Evolutionary conservation across 306 rosid genomes (phyloP).

Genomic region (Vigna reflexopilosa): DNA sequence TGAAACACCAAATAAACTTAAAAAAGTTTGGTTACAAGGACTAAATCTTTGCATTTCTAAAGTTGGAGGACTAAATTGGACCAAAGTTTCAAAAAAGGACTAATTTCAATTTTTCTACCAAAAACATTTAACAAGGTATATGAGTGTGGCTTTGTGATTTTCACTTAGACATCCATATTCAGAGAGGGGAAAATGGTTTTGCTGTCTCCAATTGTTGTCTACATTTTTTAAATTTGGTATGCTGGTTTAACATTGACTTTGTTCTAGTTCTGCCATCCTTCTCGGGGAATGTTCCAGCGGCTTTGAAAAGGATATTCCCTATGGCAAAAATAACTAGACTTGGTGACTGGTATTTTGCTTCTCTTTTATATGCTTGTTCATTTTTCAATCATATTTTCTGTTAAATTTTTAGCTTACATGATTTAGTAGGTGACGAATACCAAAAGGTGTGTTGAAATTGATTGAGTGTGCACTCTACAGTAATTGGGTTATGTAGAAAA

Average conservation of each 20-base stretch:
- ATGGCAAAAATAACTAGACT: slow-evolving; percentile 91
- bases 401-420: slow-evolving; percentile 8
- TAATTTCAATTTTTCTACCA: no score
- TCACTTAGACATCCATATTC: slow-evolving; percentile 22
- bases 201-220: slow-evolving; percentile 19
- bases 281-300: slow-evolving; percentile 93
- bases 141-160: background rate
- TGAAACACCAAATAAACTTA: no score
- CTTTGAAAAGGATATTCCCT: slow-evolving; percentile 73
- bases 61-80: no score
- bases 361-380: slow-evolving; percentile 30
- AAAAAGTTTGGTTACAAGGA: no score
- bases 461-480: no score
- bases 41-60: no score
- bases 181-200: slow-evolving; percentile 23
- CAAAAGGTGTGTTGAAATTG: no score
- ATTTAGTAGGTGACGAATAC: background rate
- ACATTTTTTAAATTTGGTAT: slow-evolving; percentile 26
- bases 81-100: no score
- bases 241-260: slow-evolving; percentile 36
- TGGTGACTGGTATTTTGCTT: slow-evolving; percentile 77
- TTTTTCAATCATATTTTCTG: slow-evolving; percentile 30
- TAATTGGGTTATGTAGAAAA: no score
- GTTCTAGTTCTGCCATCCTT: slow-evolving; percentile 86
- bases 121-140: background rate